Evolutionary conservation across 345 rosid species (phyloP), one percentile per base, ranked within the genome.

Genomic region (Crucihimalaya himalaica): DNA sequence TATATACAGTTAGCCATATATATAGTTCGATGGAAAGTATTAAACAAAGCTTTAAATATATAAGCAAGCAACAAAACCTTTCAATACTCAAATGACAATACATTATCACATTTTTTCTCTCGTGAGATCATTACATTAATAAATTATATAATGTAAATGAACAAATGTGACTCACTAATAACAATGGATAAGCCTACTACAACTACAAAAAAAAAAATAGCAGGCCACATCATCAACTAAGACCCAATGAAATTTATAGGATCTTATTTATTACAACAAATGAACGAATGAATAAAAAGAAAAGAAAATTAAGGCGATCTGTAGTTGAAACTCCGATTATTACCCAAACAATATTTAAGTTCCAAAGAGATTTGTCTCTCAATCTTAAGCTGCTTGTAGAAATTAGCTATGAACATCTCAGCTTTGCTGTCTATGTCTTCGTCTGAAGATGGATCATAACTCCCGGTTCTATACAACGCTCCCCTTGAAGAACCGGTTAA

Each of bases 341-440:
- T 83, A 43, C 71, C 83, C 15, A 51, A 71, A 11, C 75, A 73
- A 54, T 90, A 86, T 35, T 65, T 71, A 50, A 90, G 88, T 60
- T 93, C 83, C 79, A 90, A 68, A 40, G 97, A 93, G 58, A 88
- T 75, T 86, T 93, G 96, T 64, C 93, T 83, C 80, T 93, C 98
- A 51, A 90, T 82, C 88, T 71, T 85, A 74, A 90, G 92, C 39
- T 90, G 97, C n/a, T 61, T 78, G 40, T 87, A 83, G 72, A 93
- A 93, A 57, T 90, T 93, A 11, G 85, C 82, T 11, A 93, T 93
- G 66, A 93, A 93, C 78, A 80, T 64, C 50, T 93, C 96, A 15
- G 97, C 96, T 67, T 77, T 86, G 71, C 63, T 78, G 58, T 91
- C 89, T 13, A 91, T 74, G 76, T 91, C 97, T 29, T 86, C 92